phyloP scores from a whole-genome alignment of 495 filamentous ascomycete genomes.

The Diplogelasinospora grovesii region DNA sequence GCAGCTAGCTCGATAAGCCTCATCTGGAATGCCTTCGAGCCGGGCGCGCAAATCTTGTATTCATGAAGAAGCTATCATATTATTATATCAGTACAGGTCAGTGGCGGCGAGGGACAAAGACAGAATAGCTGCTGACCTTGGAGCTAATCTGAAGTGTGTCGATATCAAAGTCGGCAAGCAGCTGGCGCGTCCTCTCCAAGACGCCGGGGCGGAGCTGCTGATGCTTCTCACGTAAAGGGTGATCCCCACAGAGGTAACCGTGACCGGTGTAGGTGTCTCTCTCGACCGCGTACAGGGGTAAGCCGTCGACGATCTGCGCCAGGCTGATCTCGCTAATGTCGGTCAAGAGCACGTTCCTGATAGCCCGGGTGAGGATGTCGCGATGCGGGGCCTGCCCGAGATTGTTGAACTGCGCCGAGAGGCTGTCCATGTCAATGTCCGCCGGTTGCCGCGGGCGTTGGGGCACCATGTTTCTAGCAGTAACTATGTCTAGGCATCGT shows the following conservation, averaged over 20 bases:
- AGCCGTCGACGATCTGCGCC: constrained; percentile 26
- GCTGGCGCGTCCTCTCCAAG: constrained; percentile 3
- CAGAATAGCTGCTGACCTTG: too few relatives aligned
- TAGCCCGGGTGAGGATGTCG: constrained; percentile 5
- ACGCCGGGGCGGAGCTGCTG: constrained; percentile 11
- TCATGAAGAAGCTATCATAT: neutral
- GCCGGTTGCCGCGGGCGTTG: too few relatives aligned
- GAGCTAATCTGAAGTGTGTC: neutral
- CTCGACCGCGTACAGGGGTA: constrained; percentile 12
- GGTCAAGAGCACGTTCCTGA: constrained; percentile 9
- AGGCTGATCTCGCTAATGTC: constrained; percentile 18
- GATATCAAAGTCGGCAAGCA: constrained; percentile 10
- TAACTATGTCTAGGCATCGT: too few relatives aligned
- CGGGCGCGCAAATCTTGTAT: neutral
- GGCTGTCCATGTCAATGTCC: too few relatives aligned
- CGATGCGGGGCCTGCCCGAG: constrained; percentile 1
- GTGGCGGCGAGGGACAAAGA: too few relatives aligned
- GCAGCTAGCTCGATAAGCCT: constrained; percentile 25
- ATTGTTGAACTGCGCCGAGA: too few relatives aligned
- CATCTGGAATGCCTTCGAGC: constrained; percentile 14
- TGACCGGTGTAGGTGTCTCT: neutral
- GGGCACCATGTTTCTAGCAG: too few relatives aligned
- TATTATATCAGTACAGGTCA: neutral
- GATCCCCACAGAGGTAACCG: neutral
- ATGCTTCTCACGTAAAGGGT: constrained; percentile 9